These are phyloP conservation scores for Tulasnella sp. DNA, from an alignment of 768 basidiomycete species.

Conservation along the genomic window DNA sequence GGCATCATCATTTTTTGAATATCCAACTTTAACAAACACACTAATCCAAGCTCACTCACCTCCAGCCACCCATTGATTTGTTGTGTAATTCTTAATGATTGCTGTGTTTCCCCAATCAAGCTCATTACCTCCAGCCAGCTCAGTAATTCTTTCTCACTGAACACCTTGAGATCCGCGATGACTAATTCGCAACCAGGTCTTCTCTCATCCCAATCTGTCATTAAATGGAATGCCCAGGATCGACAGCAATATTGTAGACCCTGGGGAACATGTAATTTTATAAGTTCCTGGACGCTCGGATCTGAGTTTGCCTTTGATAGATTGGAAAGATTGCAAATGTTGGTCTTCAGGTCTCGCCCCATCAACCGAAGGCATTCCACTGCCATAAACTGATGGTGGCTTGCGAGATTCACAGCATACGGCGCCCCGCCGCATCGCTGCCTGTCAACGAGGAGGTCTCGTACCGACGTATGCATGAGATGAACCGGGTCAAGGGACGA, in stretches of 20 bases:
- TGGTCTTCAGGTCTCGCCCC: neutral
- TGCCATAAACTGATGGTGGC: neutral
- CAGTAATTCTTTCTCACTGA: no score
- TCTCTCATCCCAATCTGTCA: no score
- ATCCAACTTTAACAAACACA: no score
- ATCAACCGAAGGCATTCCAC: neutral
- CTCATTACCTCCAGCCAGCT: no score
- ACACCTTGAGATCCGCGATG: no score
- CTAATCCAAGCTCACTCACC: no score
- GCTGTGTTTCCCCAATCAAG: no score
- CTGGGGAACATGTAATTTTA: neutral
- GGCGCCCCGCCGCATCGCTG: neutral
- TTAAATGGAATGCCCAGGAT: neutral
- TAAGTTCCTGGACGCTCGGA: neutral
- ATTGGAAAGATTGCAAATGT: neutral
- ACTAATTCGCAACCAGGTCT: no score
- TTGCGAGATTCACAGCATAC: neutral
- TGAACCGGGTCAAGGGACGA: neutral
- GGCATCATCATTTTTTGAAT: no score
- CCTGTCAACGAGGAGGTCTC: neutral
- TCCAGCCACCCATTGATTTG: no score
- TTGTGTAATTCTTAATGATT: no score
- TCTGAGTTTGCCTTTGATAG: neutral
- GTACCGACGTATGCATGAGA: neutral
- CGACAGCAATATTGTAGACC: neutral